These are phyloP conservation scores for Recurvomyces mirabilis DNA, from an alignment of 495 filamentous ascomycete genomes.

Conservation along the genomic window DNA sequence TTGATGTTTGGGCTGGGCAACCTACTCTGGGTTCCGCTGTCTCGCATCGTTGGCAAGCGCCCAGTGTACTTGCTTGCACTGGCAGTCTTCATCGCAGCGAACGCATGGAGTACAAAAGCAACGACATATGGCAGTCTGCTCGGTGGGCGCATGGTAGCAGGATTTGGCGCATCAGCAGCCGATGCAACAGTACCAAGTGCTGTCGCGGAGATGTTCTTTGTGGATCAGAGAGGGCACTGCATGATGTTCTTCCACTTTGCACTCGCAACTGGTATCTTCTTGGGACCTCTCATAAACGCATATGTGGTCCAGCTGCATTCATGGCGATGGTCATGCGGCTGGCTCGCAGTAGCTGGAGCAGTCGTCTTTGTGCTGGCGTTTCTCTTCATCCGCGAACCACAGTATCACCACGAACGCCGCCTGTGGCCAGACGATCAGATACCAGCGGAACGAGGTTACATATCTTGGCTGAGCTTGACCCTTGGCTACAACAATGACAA, in stretches of 20 bases:
- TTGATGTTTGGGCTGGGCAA: slow-evolving; percentile 19
- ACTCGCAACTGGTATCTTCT: slow-evolving; percentile 14
- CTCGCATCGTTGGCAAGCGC: slow-evolving; percentile 18
- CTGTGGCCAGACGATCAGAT: slow-evolving; percentile 7
- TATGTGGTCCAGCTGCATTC: slow-evolving; percentile 12
- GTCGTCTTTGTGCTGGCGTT: slow-evolving; percentile 15
- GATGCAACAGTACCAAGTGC: slow-evolving; percentile 14
- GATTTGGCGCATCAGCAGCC: slow-evolving; percentile 12
- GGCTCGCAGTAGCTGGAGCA: slow-evolving; percentile 9
- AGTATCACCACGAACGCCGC: slow-evolving; percentile 10
- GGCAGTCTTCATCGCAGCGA: slow-evolving; percentile 11
- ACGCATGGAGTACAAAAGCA: slow-evolving; percentile 14
- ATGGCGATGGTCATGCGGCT: slow-evolving; percentile 17
- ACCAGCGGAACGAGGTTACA: slow-evolving; percentile 5
- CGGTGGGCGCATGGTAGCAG: slow-evolving; percentile 16
- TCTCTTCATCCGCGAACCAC: slow-evolving; percentile 12
- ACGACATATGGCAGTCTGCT: slow-evolving; percentile 19
- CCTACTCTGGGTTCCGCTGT: slow-evolving; percentile 19
- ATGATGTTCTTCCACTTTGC: slow-evolving; percentile 22
- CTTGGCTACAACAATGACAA: slow-evolving; percentile 8
- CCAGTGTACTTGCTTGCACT: slow-evolving; percentile 17
- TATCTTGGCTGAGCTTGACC: slow-evolving; percentile 9
- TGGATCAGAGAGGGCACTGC: slow-evolving; percentile 16
- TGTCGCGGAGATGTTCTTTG: slow-evolving; percentile 20
- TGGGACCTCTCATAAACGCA: slow-evolving; percentile 17